Evolutionary conservation across 805 yeast genomes (phyloP), one percentile per base, ranked within the genome.

Genomic region (Metschnikowia shivogae): DNA sequence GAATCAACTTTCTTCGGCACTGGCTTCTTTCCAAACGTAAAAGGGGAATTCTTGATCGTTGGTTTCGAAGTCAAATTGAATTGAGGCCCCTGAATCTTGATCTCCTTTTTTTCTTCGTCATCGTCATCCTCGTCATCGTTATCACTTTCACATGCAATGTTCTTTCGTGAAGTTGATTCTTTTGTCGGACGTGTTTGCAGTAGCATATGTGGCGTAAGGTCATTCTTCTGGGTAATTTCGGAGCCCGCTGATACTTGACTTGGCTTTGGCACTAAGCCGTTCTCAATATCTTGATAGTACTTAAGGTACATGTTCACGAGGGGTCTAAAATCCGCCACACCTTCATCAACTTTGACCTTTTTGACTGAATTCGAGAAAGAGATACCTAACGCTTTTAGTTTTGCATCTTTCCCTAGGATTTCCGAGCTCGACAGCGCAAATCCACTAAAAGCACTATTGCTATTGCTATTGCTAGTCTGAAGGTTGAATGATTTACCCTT

Each of bases 321-420:
- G 12, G 80, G 72, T 0, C 77, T 65, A 52, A 85, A 75, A 54
- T 84, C 78, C 1, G 78, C 80, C 10, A 77, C 65, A 2, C 82
- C 74, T 49, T 77, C 76, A 5, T 66, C 61, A 1, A 52, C 46
- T 24, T 76, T 60, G 9, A 73, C 63, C 22, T 66, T 61, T 34
- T 65, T 65, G 28, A 87, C 59, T 27, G 81, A 70, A 12, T 70
- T 70, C 27, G 73, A 63, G 53, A 87, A 82, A 43, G 73, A 78
- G 8, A 74, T 73, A 59, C 86, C 86, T 57, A 87, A 68, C 1
- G 95, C 90, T 54, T 75, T 79, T 32, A 82, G 57, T 57, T 80
- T 80, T 12, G 71, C 72, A 22, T 74, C 64, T 46, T 65, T 72
- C 13, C 70, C 75, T 42, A 28, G 20, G 13, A 24, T 27, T 5